Percentiles rank a stretch among this genome's conserved stretches.
Conservation (phyloP, 129 eudicot genomes). For the Pittosporum tobira region DNA sequence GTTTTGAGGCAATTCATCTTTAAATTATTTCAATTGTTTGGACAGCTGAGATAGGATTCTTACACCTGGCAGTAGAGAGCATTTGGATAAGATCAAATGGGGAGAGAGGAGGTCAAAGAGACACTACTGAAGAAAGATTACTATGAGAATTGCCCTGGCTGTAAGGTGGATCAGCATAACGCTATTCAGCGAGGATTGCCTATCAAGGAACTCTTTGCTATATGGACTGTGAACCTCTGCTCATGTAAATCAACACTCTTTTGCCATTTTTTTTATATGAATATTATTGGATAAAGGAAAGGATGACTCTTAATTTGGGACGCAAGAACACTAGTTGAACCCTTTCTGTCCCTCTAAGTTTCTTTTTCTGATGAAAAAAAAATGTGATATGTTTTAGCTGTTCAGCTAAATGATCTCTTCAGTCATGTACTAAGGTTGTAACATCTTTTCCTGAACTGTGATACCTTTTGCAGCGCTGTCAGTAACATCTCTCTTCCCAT, state of each 20-base stretch:
- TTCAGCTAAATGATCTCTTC: background rate
- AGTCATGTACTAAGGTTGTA: background rate
- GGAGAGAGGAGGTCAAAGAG: slow-evolving; percentile 15
- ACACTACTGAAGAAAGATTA: slow-evolving; percentile 37
- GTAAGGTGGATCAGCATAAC: slow-evolving; percentile 46
- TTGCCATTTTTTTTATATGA: slow-evolving; percentile 12
- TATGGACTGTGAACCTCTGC: slow-evolving; percentile 57
- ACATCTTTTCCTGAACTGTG: slow-evolving; percentile 3
- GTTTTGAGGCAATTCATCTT: background rate
- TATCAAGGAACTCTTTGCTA: slow-evolving; percentile 32
- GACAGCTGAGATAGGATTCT: slow-evolving; percentile 1
- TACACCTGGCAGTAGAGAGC: background rate
- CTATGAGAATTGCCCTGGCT: slow-evolving; percentile 60
- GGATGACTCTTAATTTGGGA: background rate
- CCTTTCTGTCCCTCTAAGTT: background rate
- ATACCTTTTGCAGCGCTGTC: slow-evolving; percentile 59
- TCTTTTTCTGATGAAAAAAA: too few relatives aligned
- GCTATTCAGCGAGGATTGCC: slow-evolving; percentile 44
- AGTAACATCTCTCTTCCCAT: slow-evolving; percentile 80
- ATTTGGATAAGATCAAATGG: slow-evolving; percentile 10
- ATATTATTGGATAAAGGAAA: too few relatives aligned
- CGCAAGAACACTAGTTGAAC: background rate
- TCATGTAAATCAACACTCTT: slow-evolving; percentile 25
- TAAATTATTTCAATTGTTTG: background rate
- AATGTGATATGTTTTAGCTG: background rate